Evolutionary conservation across 2,329 filamentous ascomycete genomes (phyloP), one percentile per base, ranked within the genome.

Genomic region (Aspergillus costaricaensis): DNA sequence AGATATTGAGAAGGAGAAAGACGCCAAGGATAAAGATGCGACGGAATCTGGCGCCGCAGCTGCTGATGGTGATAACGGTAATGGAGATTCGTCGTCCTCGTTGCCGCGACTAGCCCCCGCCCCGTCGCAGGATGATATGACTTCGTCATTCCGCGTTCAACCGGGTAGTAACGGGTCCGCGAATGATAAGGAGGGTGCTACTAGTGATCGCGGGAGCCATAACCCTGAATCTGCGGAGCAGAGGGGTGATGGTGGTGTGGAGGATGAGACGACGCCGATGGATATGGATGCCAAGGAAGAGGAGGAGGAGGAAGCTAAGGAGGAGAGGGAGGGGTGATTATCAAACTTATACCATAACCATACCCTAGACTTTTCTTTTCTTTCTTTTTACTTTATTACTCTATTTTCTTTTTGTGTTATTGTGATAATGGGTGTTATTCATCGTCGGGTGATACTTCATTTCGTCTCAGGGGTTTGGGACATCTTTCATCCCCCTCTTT

Each of bases 61-160:
- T 10, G 38, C 15, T 23, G 38, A 38, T 41, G 61, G 50, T 23
- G 17, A 57, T 9, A 57, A 53, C 5, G n/a, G 52, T 14, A 36
- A 36, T 15, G 32, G 32, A 36, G 32, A 36, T 4, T 51, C 60
- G 27, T 66, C 66, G 2, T 55, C 68, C n/a, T 64, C 67, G 36
- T 67, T 77, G 53, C 76, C 76, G 14, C 73, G 69, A 44, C 67
- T 77, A 10, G 71, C 72, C 15, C 74, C 72, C 6, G 74, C 69
- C 23, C 75, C 71, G 19, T 69, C 71, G 25, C 76, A 77, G 62
- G 72, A 77, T 32, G 74, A 76, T 25, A 67, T 76, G 53, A 74
- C 71, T 5, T 76, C 75, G 12, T 70, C 75, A 2, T 77, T 77
- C 67, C 72, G 75, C 15, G 67, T 77, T 43, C 71, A 72, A 49